Percentiles rank a stretch among this genome's conserved stretches.
phyloP scores from a whole-genome alignment of 192 early-diverging fungal genomes.

The Umbelopsis vinacea region DNA sequence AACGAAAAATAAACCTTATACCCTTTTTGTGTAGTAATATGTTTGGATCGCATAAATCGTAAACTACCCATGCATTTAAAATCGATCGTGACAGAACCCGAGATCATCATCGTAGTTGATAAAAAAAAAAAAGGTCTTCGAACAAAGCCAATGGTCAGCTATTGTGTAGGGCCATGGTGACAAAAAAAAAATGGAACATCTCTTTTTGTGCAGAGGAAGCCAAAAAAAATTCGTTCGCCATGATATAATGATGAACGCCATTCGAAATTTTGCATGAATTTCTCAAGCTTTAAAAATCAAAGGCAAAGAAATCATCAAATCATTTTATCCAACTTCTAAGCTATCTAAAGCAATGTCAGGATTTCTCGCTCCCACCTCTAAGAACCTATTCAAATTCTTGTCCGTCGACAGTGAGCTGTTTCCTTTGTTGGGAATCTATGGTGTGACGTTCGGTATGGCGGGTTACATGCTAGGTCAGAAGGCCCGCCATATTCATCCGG shows the following conservation, averaged over 20 bases:
- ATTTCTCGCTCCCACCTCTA: constrained; percentile 17
- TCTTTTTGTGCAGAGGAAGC: neutral
- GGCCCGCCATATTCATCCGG: neutral
- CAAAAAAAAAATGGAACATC: neutral
- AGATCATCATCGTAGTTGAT: too few species aligned
- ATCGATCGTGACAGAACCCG: neutral
- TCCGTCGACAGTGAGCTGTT: constrained; percentile 33
- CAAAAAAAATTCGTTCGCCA: neutral
- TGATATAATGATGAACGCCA: constrained; percentile 1
- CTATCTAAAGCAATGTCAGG: constrained; percentile 8
- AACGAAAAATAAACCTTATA: neutral
- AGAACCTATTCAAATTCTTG: constrained; percentile 24
- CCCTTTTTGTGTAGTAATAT: neutral
- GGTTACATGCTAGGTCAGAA: constrained; percentile 35
- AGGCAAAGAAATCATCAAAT: neutral
- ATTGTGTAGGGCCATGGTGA: neutral
- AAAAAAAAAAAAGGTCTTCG: too few species aligned
- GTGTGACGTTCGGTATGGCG: neutral
- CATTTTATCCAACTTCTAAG: neutral
- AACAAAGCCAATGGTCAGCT: too few species aligned
- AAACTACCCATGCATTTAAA: too few species aligned
- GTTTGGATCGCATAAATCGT: too few species aligned
- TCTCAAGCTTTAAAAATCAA: neutral
- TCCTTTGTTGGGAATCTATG: constrained; percentile 31
- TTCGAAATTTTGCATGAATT: constrained; percentile 6